A percentile compares a stretch with the other conserved stretches of the same genome.
Evolutionary conservation across 768 basidiomycete species (phyloP).

Genomic region (Phanerodontia chrysosporium): DNA sequence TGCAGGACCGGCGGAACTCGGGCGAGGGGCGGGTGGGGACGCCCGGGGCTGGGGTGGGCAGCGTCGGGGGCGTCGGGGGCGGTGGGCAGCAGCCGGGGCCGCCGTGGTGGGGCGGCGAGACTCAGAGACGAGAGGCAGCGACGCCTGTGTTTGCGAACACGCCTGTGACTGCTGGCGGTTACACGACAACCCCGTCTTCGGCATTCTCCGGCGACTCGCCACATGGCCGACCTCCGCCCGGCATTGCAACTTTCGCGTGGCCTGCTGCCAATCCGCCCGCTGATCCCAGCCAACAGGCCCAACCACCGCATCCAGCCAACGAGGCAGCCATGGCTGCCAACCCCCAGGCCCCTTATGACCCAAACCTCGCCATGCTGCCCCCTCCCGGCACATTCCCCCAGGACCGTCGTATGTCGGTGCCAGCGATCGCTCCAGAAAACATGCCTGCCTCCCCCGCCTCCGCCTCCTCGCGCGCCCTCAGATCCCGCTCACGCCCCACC

Average conservation of each 20-base stretch:
- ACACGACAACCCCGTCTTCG: constrained; percentile 31
- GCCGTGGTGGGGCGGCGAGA: constrained; percentile 54
- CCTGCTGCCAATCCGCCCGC: constrained; percentile 40
- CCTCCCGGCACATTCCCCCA: constrained; percentile 47
- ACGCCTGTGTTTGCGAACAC: constrained; percentile 66
- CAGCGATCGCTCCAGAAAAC: constrained; percentile 39
- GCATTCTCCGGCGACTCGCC: constrained; percentile 61
- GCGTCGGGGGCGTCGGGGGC: constrained; percentile 21
- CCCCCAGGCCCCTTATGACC: constrained; percentile 22
- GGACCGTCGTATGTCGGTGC: constrained; percentile 77
- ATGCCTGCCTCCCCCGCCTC: constrained; percentile 41
- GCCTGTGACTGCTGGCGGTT: constrained; percentile 31
- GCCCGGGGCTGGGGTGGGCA: neutral
- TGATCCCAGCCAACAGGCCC: constrained; percentile 19
- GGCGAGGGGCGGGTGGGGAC: constrained; percentile 50
- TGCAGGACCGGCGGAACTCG: constrained; percentile 77
- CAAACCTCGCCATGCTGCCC: constrained; percentile 41
- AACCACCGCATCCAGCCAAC: constrained; percentile 2
- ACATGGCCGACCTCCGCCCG: constrained; percentile 57
- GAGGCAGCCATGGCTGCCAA: constrained; percentile 14
- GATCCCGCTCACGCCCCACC: constrained; percentile 68
- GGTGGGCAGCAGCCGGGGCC: constrained; percentile 39
- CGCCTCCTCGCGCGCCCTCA: constrained; percentile 49
- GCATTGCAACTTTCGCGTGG: constrained; percentile 73
- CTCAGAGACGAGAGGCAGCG: constrained; percentile 68